Conservation (phyloP, 83 land plant genomes). For the Diphasiastrum complanatum region DNA sequence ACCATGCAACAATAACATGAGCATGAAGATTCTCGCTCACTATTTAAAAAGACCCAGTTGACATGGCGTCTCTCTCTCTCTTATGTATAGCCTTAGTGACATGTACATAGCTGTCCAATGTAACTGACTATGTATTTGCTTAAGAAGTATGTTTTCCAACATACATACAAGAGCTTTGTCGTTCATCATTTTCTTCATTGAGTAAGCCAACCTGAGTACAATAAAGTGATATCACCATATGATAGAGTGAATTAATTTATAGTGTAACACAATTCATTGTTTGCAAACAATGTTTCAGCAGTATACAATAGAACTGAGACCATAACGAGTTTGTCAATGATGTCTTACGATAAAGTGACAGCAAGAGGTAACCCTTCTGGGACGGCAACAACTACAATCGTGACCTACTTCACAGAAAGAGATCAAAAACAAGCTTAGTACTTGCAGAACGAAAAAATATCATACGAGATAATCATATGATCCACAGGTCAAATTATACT, state of each 20-base stretch:
- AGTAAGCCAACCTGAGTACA: constrained; percentile 36
- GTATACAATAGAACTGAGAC: too few relatives aligned
- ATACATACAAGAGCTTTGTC: constrained; percentile 35
- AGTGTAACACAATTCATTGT: background rate
- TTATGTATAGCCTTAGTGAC: background rate
- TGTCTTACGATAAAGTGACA: constrained; percentile 74
- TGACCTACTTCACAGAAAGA: constrained; percentile 55
- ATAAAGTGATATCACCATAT: background rate
- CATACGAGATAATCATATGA: too few relatives aligned
- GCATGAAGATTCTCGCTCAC: too few relatives aligned
- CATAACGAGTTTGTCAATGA: background rate
- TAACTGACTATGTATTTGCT: background rate
- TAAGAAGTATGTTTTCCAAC: background rate
- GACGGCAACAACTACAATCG: constrained; percentile 90
- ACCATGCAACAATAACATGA: background rate
- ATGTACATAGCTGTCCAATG: too few relatives aligned
- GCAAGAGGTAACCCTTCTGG: constrained; percentile 94
- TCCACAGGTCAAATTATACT: too few relatives aligned
- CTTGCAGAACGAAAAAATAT: background rate
- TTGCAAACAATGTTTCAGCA: background rate
- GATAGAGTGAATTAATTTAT: background rate
- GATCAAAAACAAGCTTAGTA: background rate
- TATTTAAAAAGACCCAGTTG: too few relatives aligned
- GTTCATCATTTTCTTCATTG: constrained; percentile 44
- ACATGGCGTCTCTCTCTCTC: too few relatives aligned